These are phyloP conservation scores for Dalbergia oliveri DNA, from an alignment of 306 rosid species.

Conservation along the genomic window DNA sequence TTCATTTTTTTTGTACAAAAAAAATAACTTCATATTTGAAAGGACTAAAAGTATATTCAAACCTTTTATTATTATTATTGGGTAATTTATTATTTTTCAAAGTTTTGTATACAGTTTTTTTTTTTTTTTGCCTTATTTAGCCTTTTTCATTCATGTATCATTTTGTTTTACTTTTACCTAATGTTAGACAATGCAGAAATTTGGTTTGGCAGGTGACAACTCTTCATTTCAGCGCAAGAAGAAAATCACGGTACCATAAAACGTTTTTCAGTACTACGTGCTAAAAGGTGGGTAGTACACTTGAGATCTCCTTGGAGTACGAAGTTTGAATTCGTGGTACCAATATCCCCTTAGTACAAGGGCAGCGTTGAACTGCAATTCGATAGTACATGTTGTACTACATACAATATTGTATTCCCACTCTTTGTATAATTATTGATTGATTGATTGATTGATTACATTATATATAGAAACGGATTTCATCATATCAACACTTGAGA, in stretches of 20 bases:
- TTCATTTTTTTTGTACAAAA: no score
- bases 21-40: no score
- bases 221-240: neutral
- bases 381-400: conserved; percentile 55
- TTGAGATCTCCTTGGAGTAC: neutral
- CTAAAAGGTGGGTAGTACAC: conserved; percentile 37
- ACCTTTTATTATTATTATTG: no score
- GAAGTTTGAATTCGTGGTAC: conserved; percentile 2
- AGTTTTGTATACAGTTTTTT: no score
- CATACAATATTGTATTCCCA: neutral
- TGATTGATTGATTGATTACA: neutral
- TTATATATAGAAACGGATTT: conserved; percentile 38
- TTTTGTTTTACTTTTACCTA: neutral
- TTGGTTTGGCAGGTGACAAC: neutral
- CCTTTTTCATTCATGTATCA: neutral
- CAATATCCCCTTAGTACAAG: conserved; percentile 36
- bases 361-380: conserved; percentile 19
- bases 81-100: no score
- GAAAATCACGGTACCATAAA: neutral
- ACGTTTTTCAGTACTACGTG: conserved; percentile 12
- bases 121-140: no score
- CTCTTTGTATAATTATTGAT: neutral
- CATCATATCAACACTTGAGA: neutral
- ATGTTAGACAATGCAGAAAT: neutral
- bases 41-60: no score